phyloP scores from a whole-genome alignment of 1,284 basidiomycete species.

The Ceratobasidium sp. region DNA sequence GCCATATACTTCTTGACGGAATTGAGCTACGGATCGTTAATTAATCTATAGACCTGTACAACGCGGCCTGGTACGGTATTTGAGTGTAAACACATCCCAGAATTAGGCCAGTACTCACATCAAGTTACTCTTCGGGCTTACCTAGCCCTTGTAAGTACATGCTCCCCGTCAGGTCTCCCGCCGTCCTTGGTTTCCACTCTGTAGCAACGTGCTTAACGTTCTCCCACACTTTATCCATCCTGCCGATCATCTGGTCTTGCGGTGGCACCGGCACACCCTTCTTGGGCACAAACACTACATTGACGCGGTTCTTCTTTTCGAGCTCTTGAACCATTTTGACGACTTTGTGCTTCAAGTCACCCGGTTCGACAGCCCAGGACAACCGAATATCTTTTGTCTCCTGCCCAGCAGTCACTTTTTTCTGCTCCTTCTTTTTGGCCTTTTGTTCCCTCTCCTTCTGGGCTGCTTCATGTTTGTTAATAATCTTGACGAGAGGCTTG shows the following conservation, averaged over 20 bases:
- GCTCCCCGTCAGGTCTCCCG: neutral
- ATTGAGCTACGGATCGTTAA: neutral
- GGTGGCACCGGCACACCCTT: constrained; percentile 36
- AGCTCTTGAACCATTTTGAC: constrained; percentile 65
- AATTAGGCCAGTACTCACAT: neutral
- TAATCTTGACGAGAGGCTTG: constrained; percentile 39
- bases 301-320: constrained; percentile 64
- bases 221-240: constrained; percentile 30
- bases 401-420: constrained; percentile 37
- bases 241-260: constrained; percentile 10
- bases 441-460: constrained; percentile 48
- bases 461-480: constrained; percentile 42
- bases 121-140: neutral
- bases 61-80: too few species aligned
- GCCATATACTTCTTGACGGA: too few species aligned
- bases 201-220: constrained; percentile 33
- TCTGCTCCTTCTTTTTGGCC: constrained; percentile 46
- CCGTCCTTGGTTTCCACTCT: constrained; percentile 5
- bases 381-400: constrained; percentile 74
- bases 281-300: constrained; percentile 56
- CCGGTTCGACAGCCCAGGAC: constrained; percentile 66
- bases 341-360: constrained; percentile 73
- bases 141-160: constrained; percentile 22
- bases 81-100: neutral
- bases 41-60: neutral